phyloP scores from a whole-genome alignment of 2,329 filamentous ascomycete genomes.

The Nectriaceae sp. region DNA sequence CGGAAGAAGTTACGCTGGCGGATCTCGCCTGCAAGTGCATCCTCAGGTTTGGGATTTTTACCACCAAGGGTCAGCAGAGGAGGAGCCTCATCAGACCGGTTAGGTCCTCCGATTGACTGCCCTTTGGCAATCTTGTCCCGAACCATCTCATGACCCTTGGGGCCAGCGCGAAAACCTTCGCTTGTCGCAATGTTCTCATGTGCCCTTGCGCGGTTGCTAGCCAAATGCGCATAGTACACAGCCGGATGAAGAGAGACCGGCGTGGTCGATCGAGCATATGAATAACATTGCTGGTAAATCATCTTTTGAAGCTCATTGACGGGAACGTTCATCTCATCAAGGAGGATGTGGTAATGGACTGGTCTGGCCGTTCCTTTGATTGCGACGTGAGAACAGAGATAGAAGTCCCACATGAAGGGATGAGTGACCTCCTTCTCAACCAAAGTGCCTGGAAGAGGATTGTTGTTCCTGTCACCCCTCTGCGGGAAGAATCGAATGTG shows the following conservation, averaged over 20 bases:
- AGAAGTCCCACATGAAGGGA: constrained; percentile 89
- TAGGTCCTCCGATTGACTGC: constrained; percentile 21
- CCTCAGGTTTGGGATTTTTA: constrained; percentile 14
- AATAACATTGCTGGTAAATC: constrained; percentile 94
- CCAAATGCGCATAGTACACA: constrained; percentile 94
- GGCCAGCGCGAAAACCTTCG: constrained; percentile 44
- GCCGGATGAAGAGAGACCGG: constrained; percentile 88
- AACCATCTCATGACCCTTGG: constrained; percentile 45
- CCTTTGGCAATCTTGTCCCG: constrained; percentile 44
- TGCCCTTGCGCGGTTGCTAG: constrained; percentile 74
- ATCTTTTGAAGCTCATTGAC: constrained; percentile 77
- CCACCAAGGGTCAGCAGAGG: constrained; percentile 35
- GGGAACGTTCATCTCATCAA: constrained; percentile 73
- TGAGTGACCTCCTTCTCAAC: constrained; percentile 90
- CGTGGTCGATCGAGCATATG: constrained; percentile 89
- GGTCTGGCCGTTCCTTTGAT: constrained; percentile 94
- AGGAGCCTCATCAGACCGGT: constrained; percentile 29
- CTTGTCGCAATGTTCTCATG: constrained; percentile 63
- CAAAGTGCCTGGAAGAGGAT: constrained; percentile 82
- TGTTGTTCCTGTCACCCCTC: constrained; percentile 71
- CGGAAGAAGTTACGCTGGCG: constrained; percentile 38
- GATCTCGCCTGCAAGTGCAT: constrained; percentile 30
- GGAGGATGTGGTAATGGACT: constrained; percentile 86
- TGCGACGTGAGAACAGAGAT: constrained; percentile 63
- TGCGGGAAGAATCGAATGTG: constrained; percentile 91